phyloP scores from a whole-genome alignment of 495 filamentous ascomycete species.

The Symbiotaphrina buchneri region DNA sequence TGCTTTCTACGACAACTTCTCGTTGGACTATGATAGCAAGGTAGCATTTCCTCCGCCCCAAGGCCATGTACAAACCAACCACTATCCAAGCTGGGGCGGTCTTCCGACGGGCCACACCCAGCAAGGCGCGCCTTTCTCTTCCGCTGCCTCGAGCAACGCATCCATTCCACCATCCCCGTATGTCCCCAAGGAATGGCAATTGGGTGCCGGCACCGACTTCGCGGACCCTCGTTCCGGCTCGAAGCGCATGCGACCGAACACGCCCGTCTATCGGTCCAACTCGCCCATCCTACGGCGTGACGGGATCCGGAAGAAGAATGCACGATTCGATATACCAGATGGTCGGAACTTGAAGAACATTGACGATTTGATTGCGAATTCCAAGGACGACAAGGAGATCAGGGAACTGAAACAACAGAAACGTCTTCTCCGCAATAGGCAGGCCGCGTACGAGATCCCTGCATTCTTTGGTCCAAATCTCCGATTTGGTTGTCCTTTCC shows the following conservation, averaged over 20 bases:
- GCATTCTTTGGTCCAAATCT: constrained; percentile 4
- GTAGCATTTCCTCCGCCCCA: neutral
- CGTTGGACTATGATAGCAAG: constrained; percentile 3
- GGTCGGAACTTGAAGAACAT: constrained; percentile 90
- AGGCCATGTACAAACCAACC: constrained; percentile 1
- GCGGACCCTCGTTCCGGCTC: constrained; percentile 36
- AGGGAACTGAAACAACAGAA: constrained; percentile 99
- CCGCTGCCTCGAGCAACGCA: constrained; percentile 4
- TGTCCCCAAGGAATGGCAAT: constrained; percentile 3
- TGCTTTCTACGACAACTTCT: constrained; percentile 4
- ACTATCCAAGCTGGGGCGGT: neutral
- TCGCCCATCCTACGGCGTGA: constrained; percentile 64
- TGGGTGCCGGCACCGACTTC: constrained; percentile 17
- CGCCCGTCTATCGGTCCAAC: constrained; percentile 54
- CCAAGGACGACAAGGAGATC: constrained; percentile 78
- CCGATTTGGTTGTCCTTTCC: constrained; percentile 7
- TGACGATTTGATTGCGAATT: constrained; percentile 74
- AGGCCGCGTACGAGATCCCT: constrained; percentile 57
- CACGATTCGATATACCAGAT: constrained; percentile 88
- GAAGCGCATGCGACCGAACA: constrained; percentile 46
- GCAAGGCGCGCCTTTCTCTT: neutral
- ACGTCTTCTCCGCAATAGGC: constrained; percentile 77
- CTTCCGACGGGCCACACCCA: constrained; percentile 1
- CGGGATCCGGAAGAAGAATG: constrained; percentile 98
- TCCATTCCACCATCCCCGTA: constrained; percentile 6